Conservation (phyloP, 2,329 filamentous ascomycete genomes). For the Fusarium sp. region DNA sequence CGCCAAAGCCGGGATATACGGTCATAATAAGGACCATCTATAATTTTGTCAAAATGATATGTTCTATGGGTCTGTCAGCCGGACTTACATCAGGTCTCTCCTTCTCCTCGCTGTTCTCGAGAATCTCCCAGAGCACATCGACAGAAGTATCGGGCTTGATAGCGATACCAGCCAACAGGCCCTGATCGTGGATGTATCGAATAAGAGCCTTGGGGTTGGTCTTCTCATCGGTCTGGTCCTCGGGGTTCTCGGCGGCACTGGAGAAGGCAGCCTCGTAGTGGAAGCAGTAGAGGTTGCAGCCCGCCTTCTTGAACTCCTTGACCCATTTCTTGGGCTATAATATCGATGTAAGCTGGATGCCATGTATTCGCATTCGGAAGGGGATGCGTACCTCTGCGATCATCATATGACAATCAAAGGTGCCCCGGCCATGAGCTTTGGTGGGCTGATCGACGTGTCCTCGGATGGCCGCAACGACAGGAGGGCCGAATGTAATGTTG, state of each 20-base stretch:
- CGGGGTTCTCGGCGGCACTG: conserved; percentile 83
- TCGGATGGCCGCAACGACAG: conserved; percentile 94
- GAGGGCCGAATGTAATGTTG: conserved; percentile 96
- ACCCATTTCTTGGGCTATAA: conserved; percentile 96
- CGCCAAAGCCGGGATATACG: conserved; percentile 95
- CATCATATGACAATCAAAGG: conserved; percentile 99
- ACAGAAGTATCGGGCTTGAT: conserved; percentile 94
- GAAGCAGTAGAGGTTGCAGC: conserved; percentile 99
- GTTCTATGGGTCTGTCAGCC: not conserved
- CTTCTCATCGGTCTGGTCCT: conserved; percentile 72
- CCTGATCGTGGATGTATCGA: conserved; percentile 87
- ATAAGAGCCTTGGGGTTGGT: conserved; percentile 89
- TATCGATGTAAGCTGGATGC: conserved; percentile 16
- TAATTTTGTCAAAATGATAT: conserved; percentile 16
- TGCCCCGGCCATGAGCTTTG: conserved; percentile 79
- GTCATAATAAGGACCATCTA: conserved; percentile 99
- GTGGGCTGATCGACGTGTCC: conserved; percentile 82
- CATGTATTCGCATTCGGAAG: not conserved
- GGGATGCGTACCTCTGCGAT: conserved; percentile 81
- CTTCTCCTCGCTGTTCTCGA: conserved; percentile 76
- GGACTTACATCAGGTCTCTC: conserved; percentile 88
- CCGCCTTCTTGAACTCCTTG: conserved; percentile 90
- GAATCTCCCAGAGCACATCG: conserved; percentile 90
- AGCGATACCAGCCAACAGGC: conserved; percentile 91
- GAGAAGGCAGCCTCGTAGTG: conserved; percentile 98